Percentiles rank a stretch among this genome's conserved stretches.
Evolutionary conservation across 768 basidiomycete species (phyloP).

Genomic region (Tricholoma matsutake): DNA sequence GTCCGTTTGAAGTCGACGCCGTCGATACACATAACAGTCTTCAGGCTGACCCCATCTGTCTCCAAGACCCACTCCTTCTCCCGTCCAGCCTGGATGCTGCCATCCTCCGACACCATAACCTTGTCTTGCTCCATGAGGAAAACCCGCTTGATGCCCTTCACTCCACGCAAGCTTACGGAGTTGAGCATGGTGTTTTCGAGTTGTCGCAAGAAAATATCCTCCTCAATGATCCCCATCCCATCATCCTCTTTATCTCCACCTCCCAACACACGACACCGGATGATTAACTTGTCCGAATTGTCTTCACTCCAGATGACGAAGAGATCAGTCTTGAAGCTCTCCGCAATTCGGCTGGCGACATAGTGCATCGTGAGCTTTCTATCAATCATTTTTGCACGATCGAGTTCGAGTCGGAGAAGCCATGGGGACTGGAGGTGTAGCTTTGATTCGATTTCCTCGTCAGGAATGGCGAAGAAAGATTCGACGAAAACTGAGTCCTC

Average conservation of each 20-base stretch:
- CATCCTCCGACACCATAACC: conserved; percentile 60
- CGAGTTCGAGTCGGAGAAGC: conserved; percentile 94
- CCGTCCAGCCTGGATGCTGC: conserved; percentile 56
- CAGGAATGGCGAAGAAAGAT: conserved; percentile 99
- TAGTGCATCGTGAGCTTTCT: conserved; percentile 94
- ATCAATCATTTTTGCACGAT: conserved; percentile 97
- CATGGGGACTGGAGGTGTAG: conserved; percentile 92
- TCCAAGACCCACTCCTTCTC: conserved; percentile 96
- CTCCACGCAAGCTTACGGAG: conserved; percentile 91
- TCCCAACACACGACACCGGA: conserved; percentile 91
- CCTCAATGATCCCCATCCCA: conserved; percentile 70
- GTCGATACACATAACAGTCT: conserved; percentile 91
- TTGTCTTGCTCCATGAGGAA: conserved; percentile 91
- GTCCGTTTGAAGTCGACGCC: conserved; percentile 93
- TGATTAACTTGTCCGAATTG: conserved; percentile 94
- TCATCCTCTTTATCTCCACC: conserved; percentile 86
- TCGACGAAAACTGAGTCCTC: conserved; percentile 96
- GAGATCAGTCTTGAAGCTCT: conserved; percentile 92
- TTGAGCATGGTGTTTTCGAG: conserved; percentile 97
- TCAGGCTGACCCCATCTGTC: conserved; percentile 95
- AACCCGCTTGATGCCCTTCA: conserved; percentile 85
- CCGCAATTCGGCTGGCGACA: conserved; percentile 89
- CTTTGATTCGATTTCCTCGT: conserved; percentile 91
- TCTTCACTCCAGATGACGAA: conserved; percentile 99
- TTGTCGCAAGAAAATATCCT: conserved; percentile 95